A percentile compares a stretch with the other conserved stretches of the same genome.
phyloP scores from a whole-genome alignment of 768 basidiomycete species.

The Candolleomyces efflorescens region DNA sequence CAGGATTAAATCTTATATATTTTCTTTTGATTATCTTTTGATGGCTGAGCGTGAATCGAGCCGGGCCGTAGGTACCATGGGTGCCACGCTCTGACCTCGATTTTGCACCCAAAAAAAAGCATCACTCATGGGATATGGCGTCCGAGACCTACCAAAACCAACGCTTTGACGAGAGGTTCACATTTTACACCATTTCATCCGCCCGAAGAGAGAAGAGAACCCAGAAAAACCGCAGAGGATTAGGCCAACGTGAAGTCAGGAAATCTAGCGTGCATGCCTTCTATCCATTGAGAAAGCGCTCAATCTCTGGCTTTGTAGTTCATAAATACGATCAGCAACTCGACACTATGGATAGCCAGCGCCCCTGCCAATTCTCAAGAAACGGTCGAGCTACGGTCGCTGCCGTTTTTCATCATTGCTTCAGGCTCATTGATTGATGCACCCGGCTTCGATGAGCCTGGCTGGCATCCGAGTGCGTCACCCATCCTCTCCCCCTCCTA shows the following conservation, averaged over 20 bases:
- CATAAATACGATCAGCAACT: constrained; percentile 10
- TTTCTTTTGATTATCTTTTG: too few relatives aligned
- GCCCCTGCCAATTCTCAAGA: background rate
- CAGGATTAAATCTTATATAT: too few relatives aligned
- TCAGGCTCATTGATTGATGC: constrained; percentile 12
- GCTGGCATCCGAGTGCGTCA: constrained; percentile 9
- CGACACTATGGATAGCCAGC: constrained; percentile 5
- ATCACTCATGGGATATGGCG: too few relatives aligned
- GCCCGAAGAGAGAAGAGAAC: background rate
- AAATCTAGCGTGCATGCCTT: constrained; percentile 4
- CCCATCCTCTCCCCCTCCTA: too few relatives aligned
- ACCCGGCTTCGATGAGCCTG: constrained; percentile 12
- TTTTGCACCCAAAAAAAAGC: too few relatives aligned
- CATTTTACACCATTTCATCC: background rate
- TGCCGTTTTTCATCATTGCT: constrained; percentile 7
- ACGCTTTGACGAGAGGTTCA: background rate
- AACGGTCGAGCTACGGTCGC: constrained; percentile 8
- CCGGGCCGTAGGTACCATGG: too few relatives aligned
- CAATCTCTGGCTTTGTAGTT: background rate
- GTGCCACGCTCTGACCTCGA: too few relatives aligned
- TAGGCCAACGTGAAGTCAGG: constrained; percentile 6
- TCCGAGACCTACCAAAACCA: background rate
- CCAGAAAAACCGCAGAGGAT: constrained; percentile 3
- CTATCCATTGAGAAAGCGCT: background rate
- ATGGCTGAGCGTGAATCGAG: too few relatives aligned